phyloP scores from a whole-genome alignment of 306 rosid species.

The Nissolia schottii region DNA sequence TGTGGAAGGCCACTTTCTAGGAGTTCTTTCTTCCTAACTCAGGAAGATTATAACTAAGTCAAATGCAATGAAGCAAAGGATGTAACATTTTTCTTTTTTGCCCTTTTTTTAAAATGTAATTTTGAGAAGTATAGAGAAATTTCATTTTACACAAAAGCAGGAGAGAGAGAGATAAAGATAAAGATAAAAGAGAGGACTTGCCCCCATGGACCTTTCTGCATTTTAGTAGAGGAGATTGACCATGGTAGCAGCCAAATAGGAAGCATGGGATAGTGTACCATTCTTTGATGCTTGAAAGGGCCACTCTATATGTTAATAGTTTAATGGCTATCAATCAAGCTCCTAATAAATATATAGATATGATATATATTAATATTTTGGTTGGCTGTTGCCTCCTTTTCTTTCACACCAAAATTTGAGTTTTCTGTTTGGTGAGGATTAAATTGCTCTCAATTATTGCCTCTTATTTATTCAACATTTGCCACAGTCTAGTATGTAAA shows the following conservation, averaged over 20 bases:
- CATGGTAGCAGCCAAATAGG: constrained; percentile 51
- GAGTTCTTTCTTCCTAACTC: constrained; percentile 61
- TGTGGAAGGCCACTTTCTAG: constrained; percentile 81
- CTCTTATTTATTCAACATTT: background rate
- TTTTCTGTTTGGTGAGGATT: constrained; percentile 16
- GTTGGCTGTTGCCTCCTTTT: constrained; percentile 19
- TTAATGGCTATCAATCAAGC: constrained; percentile 64
- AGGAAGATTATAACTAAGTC: constrained; percentile 42
- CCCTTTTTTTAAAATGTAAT: constrained; percentile 2
- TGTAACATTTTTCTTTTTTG: constrained; percentile 1
- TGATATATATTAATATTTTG: too few species aligned
- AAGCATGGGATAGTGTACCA: constrained; percentile 35
- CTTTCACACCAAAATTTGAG: constrained; percentile 7
- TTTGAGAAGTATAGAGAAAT: constrained; percentile 45
- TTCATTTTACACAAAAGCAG: constrained; percentile 33
- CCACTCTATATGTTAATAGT: constrained; percentile 46
- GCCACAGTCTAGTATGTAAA: background rate
- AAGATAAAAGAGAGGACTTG: constrained; percentile 20
- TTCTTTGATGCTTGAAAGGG: constrained; percentile 74
- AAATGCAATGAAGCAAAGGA: constrained; percentile 23
- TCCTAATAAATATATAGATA: constrained; percentile 42
- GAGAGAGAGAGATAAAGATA: constrained; percentile 3
- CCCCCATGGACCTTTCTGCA: constrained; percentile 47
- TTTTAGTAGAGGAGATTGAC: constrained; percentile 61
- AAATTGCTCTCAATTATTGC: constrained; percentile 3